A percentile compares a stretch with the other conserved stretches of the same genome.
Conservation (phyloP, 179 eudicot genomes). For the Sideroxylon spinosum region DNA sequence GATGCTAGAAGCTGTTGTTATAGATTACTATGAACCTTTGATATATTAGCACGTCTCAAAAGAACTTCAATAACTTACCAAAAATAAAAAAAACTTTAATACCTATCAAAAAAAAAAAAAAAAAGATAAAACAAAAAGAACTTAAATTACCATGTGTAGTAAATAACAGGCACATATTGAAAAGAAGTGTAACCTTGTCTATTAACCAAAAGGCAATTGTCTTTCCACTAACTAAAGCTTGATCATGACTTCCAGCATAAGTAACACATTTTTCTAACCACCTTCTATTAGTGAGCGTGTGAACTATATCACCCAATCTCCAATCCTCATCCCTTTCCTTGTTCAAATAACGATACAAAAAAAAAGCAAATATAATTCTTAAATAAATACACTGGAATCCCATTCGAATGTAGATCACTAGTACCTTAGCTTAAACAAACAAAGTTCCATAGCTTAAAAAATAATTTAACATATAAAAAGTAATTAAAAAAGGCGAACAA, state of each 20-base stretch:
- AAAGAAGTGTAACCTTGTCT: conserved; percentile 68
- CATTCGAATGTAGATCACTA: not conserved
- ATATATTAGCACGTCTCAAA: not conserved
- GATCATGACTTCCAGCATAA: conserved; percentile 98
- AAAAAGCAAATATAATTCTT: not conserved
- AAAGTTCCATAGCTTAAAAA: not conserved
- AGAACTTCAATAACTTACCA: no score
- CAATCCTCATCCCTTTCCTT: conserved; percentile 88
- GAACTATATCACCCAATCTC: conserved; percentile 80
- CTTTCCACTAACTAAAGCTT: conserved; percentile 94
- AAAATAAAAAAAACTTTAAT: no score
- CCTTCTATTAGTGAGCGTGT: conserved; percentile 83
- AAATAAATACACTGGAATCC: not conserved
- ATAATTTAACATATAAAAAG: no score
- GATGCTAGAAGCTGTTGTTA: not conserved
- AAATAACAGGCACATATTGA: no score
- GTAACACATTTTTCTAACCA: conserved; percentile 80
- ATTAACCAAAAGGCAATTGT: conserved; percentile 96
- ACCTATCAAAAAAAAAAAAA: no score
- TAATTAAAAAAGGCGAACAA: no score
- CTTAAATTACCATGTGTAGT: no score
- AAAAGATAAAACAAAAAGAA: no score
- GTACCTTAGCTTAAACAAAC: not conserved
- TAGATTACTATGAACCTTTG: not conserved
- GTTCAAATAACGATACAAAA: conserved; percentile 11